Base-by-base conservation (phyloP, 2,329 filamentous ascomycete species). In the Biscogniauxia sp. region DNA sequence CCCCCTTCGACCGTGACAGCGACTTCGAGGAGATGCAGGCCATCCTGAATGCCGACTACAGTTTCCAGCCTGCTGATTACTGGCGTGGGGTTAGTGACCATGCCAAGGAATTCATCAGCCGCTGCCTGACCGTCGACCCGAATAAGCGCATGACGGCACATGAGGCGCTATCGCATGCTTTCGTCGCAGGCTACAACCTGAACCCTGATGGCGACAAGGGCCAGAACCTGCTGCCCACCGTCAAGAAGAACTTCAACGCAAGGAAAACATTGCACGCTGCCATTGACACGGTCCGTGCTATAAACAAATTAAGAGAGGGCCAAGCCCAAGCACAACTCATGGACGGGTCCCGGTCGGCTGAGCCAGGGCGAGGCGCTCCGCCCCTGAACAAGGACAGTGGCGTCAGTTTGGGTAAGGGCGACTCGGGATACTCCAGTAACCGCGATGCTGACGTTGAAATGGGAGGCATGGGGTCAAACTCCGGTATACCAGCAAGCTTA, bases 11-110 rank as follows among this genome's bases (percentile, higher is more conserved):
- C 78, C 90, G 95, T 59, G 95, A 98, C 76, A 94, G 88, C 69
- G 97, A 99, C 77, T 88, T 98, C 72, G 95, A 99, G 80, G 95
- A 99, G 80, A 98, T 99, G 94, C 94, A 98, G 80, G 95, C 95
- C 69, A 99, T 99, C 73, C 86, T 98, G 59, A 91, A 93, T 64
- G 95, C 95, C 61, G 94, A 98, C 79, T 99, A 98, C 81, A 91
- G 88, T 72, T 99, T 98, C 77, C 94, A 92, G 3, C 95, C 95
- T 1, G 79, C 91, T 63, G 94, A 97, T 75, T 98, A 98, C 82
- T 99, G 95, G 95, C 90, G 93, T 64, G 92, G 92, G 62, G 94
- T 99, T 64, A 96, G 92, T 23, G 83, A 88, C 56, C 84, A 87
- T 54, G 91, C 94, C 51, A 91, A 96, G 71, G 91, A 96, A 68